These are phyloP conservation scores for Phytophthora citrophthora DNA, from an alignment of 352 stramenopile species.

Conservation along the genomic window DNA sequence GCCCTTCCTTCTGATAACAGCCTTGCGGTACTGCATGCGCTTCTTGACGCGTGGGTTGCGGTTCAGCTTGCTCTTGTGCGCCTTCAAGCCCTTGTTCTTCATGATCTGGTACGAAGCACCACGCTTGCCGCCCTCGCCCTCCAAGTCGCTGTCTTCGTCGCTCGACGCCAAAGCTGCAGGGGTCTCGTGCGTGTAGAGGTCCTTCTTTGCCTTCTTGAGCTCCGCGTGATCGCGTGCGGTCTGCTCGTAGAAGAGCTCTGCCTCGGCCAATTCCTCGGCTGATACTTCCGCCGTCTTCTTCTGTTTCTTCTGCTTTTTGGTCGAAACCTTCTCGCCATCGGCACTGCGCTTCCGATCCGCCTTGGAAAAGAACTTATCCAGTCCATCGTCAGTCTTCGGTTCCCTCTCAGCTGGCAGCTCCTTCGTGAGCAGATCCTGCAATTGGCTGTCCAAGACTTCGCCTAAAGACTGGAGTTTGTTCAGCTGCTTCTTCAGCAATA, in stretches of 20 bases:
- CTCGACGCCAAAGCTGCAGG: conserved; percentile 49
- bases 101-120: conserved; percentile 96
- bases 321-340: conserved; percentile 7
- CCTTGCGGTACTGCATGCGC: conserved; percentile 97
- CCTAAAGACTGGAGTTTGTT: conserved; percentile 64
- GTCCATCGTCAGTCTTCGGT: conserved; percentile 54
- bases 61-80: conserved; percentile 98
- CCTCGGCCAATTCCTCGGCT: conserved; percentile 57
- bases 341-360: conserved; percentile 39
- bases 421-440: conserved; percentile 74
- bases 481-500: conserved; percentile 81
- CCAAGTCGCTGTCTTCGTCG: conserved; percentile 70
- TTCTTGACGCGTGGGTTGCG: conserved; percentile 99
- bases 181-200: conserved; percentile 79
- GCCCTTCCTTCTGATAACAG: conserved; percentile 97
- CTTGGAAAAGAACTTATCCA: conserved; percentile 76
- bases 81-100: conserved; percentile 98
- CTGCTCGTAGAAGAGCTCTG: conserved; percentile 79
- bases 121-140: conserved; percentile 89
- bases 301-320: conserved; percentile 53
- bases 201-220: conserved; percentile 74
- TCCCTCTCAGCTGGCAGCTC: conserved; percentile 58
- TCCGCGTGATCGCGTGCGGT: conserved; percentile 55
- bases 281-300: conserved; percentile 51
- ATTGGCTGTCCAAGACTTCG: conserved; percentile 57